phyloP scores from a whole-genome alignment of 2,329 filamentous ascomycete species.

The Hypoxylon sp. region DNA sequence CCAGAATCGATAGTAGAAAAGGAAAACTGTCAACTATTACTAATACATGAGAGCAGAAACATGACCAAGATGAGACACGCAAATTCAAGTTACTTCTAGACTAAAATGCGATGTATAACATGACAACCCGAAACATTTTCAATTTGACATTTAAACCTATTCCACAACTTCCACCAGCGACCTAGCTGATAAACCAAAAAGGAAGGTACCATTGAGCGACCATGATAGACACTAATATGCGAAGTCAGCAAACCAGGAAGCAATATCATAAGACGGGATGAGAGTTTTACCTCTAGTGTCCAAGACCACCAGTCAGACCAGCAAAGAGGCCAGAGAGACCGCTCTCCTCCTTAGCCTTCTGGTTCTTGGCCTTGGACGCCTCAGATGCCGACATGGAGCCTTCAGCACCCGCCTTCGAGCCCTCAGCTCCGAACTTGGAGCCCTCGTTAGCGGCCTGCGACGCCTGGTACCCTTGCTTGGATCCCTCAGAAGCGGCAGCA shows the following conservation, averaged over 20 bases:
- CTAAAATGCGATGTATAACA: background rate
- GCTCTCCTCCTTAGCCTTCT: constrained; percentile 9
- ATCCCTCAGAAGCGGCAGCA: constrained; percentile 1
- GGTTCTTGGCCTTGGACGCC: constrained; percentile 7
- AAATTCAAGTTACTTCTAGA: background rate
- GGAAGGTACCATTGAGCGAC: too few species aligned
- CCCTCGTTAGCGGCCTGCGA: constrained; percentile 16
- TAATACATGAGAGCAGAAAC: constrained; percentile 10
- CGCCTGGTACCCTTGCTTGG: constrained; percentile 8
- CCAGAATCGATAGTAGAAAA: background rate
- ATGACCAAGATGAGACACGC: background rate
- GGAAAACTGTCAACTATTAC: background rate
- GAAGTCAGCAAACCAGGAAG: background rate
- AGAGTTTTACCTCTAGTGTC: constrained; percentile 19
- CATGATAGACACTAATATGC: background rate
- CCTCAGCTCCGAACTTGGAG: constrained; percentile 15
- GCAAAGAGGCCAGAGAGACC: constrained; percentile 23
- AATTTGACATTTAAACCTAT: constrained; percentile 6
- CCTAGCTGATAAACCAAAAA: background rate
- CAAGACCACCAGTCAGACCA: constrained; percentile 17
- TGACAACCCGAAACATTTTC: constrained; percentile 3
- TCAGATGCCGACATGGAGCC: constrained; percentile 17
- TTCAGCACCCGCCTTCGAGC: constrained; percentile 8
- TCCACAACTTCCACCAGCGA: background rate
- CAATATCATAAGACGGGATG: background rate